Evolutionary conservation across 2,329 filamentous ascomycete genomes (phyloP).

Genomic region (Monilinia fructicola): DNA sequence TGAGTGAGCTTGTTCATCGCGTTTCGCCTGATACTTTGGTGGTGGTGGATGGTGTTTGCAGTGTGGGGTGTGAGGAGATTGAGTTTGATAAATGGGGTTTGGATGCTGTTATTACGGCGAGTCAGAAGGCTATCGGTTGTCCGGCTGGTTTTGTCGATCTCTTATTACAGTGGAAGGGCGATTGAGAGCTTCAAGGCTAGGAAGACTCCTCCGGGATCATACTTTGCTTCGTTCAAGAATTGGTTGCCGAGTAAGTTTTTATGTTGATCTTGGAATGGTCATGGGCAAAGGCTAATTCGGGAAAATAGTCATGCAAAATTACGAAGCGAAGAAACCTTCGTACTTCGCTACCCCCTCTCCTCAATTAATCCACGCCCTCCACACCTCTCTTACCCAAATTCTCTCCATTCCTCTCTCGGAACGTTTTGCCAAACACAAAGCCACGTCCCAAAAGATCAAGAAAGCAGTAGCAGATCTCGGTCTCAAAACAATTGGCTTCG

Average conservation of each 20-base stretch:
- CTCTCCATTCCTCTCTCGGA: conserved; percentile 75
- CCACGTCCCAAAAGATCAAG: conserved; percentile 83
- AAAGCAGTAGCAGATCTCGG: conserved; percentile 76
- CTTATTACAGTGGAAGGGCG: conserved; percentile 88
- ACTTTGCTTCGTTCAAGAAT: conserved; percentile 96
- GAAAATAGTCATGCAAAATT: conserved; percentile 87
- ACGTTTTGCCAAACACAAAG: conserved; percentile 78
- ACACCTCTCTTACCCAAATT: conserved; percentile 86
- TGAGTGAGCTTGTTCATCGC: conserved; percentile 78
- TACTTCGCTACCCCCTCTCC: conserved; percentile 98
- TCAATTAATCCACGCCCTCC: conserved; percentile 87
- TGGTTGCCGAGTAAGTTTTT: conserved; percentile 77
- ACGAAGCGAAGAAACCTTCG: conserved; percentile 94
- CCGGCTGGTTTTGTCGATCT: conserved; percentile 88
- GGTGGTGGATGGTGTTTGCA: conserved; percentile 95
- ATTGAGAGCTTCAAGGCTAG: conserved; percentile 77
- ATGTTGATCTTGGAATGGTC: background rate
- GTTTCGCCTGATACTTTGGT: conserved; percentile 90
- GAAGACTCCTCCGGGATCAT: conserved; percentile 78
- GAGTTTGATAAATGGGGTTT: conserved; percentile 93
- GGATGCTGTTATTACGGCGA: conserved; percentile 89
- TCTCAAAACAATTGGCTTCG: conserved; percentile 79
- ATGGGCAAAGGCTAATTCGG: conserved; percentile 16
- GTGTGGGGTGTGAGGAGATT: conserved; percentile 93
- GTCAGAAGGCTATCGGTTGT: conserved; percentile 95